These are phyloP conservation scores for Yarrowia sp. DNA, from an alignment of 805 yeast species.

Conservation along the genomic window DNA sequence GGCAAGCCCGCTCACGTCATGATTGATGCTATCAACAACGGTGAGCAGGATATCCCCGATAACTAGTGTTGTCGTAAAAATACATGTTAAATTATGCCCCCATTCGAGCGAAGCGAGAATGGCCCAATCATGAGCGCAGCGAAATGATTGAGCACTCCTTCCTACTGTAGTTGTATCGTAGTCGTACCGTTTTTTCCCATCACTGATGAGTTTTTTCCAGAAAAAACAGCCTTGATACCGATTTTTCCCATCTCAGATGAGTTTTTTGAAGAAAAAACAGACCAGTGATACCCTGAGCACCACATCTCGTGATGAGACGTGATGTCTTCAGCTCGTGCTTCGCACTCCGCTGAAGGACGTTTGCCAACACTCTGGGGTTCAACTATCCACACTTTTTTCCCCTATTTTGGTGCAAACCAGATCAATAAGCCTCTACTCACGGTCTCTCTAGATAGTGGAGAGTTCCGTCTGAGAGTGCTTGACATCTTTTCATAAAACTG, in stretches of 20 bases:
- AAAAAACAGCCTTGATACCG: slow-evolving; percentile 10
- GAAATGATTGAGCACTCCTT: too few relatives aligned
- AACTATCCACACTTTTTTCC: slow-evolving; percentile 60
- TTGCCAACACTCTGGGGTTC: slow-evolving; percentile 95
- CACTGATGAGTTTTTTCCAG: background rate
- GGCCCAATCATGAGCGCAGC: too few relatives aligned
- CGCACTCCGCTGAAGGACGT: slow-evolving; percentile 40
- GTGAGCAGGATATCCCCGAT: slow-evolving; percentile 75
- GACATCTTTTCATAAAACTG: background rate
- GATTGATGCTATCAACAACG: slow-evolving; percentile 97
- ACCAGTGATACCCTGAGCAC: background rate
- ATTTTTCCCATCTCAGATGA: background rate
- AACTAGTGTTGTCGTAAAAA: slow-evolving; percentile 35
- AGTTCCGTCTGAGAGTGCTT: slow-evolving; percentile 26
- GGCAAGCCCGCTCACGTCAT: slow-evolving; percentile 99
- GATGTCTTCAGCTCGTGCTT: background rate
- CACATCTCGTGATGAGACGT: too few relatives aligned
- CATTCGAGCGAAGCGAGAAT: background rate
- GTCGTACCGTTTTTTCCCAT: slow-evolving; percentile 2
- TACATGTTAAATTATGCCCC: slow-evolving; percentile 21
- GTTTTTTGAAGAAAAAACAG: background rate
- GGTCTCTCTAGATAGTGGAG: slow-evolving; percentile 18
- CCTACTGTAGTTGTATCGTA: background rate
- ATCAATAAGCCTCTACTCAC: slow-evolving; percentile 38
- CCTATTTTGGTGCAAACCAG: slow-evolving; percentile 94